Evolutionary conservation across 495 filamentous ascomycete genomes (phyloP), one percentile per base, ranked within the genome.

Genomic region (Penicillium argentinense): DNA sequence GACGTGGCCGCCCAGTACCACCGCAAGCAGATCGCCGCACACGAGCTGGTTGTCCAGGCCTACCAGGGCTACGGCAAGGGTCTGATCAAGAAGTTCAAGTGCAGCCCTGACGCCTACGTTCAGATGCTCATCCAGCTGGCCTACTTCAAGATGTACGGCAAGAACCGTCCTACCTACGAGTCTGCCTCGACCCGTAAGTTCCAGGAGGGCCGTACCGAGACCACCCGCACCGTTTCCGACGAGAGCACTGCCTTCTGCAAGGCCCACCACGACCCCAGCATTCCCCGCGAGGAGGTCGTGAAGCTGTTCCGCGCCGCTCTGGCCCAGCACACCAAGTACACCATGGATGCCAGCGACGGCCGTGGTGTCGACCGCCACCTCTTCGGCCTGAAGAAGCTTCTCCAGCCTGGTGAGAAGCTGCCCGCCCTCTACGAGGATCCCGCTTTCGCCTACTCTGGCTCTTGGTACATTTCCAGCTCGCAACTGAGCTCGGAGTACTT

Each of bases 71-170:
- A 99, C 68, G 95, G 95, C 65, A 99, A 97, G 76, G 90, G 89
- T 32, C 74, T 99, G 38, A 97, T 99, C 78, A 99, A 99, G 85
- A 95, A 95, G 68, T 97, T 99, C 84, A 91, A 89, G 73, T 96
- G 87, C 84, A 95, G 88, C 43, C 95, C 95, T 24, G 95, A 99
- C 57, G 95, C 93, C 16, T 99, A 93, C 69, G 88, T 96, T 42
- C 95, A 99, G 74, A 93, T 97, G 90, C 74, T 95, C 70, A 97
- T 99, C 73, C 95, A 99, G 70, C 83, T 99, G 13, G 95, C 95
- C 40, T 99, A 99, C 80, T 83, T 83, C 77, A 99, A 97, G 76
- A 96, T 97, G 88, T 96, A 96, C 75, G 92, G 92, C 76, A 87
- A 89, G 78, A 96, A 90, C 80, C 81, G 93, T 1, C 95, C 95